These are phyloP conservation scores for Speleostelium caveatum DNA, from an alignment of 78 protist genomes.

Conservation along the genomic window DNA sequence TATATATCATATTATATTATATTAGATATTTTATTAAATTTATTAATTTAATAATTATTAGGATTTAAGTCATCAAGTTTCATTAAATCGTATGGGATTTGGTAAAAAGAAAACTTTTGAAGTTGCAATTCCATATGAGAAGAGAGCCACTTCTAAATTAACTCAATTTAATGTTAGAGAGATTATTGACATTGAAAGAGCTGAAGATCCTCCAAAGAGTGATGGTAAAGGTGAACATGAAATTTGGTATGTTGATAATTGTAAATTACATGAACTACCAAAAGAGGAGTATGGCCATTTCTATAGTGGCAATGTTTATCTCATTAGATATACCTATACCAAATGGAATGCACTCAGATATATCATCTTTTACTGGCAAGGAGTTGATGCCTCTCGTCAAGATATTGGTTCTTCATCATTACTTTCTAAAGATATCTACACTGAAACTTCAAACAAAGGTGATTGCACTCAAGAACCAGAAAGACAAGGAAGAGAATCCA, in stretches of 20 bases:
- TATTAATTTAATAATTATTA: too few species aligned
- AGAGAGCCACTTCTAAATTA: slow-evolving; percentile 58
- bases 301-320: slow-evolving; percentile 54
- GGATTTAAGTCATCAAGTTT: slow-evolving; percentile 60
- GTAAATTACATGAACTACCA: slow-evolving; percentile 29
- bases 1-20: too few species aligned
- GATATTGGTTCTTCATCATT: slow-evolving; percentile 56
- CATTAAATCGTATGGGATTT: slow-evolving; percentile 53
- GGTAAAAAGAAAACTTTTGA: slow-evolving; percentile 43
- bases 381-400: slow-evolving; percentile 51
- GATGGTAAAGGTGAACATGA: slow-evolving; percentile 42
- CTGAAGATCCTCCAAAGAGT: slow-evolving; percentile 28
- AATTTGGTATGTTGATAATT: slow-evolving; percentile 62
- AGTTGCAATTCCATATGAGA: slow-evolving; percentile 59
- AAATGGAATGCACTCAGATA: slow-evolving; percentile 61
- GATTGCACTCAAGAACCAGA: slow-evolving; percentile 56
- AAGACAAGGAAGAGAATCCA: slow-evolving; percentile 62
- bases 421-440: slow-evolving; percentile 49
- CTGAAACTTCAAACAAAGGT: slow-evolving; percentile 42
- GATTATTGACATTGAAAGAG: slow-evolving; percentile 37
- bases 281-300: slow-evolving; percentile 69
- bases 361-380: slow-evolving; percentile 61
- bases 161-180: slow-evolving; percentile 39
- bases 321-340: slow-evolving; percentile 59
- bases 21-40: too few species aligned